Evolutionary conservation across 116 monocot species (phyloP).

Genomic region (Iris pallida): DNA sequence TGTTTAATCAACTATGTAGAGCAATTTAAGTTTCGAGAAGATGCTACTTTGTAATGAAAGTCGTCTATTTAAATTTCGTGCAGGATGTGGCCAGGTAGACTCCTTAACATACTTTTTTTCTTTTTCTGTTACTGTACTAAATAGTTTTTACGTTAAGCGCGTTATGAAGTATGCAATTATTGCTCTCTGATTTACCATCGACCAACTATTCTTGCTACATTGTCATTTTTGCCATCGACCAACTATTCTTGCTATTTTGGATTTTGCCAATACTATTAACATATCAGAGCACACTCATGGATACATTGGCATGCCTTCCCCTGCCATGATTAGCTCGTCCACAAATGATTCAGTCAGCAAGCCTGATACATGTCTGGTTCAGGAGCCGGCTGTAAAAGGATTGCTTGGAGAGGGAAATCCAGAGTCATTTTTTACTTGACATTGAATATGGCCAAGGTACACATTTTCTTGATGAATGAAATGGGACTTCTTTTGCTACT

Average conservation of each 20-base stretch:
- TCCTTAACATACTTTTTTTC: not conserved
- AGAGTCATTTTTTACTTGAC: slow-evolving; percentile 73
- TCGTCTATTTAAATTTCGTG: slow-evolving; percentile 81
- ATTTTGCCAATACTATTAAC: slow-evolving; percentile 76
- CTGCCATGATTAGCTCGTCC: slow-evolving; percentile 5
- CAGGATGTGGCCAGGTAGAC: slow-evolving; percentile 86
- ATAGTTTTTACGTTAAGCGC: too few species aligned
- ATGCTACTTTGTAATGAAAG: slow-evolving; percentile 68
- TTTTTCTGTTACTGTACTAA: too few species aligned
- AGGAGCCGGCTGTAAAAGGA: slow-evolving; percentile 55
- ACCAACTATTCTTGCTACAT: slow-evolving; percentile 92
- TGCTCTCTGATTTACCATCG: slow-evolving; percentile 74
- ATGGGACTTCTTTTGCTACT: slow-evolving; percentile 64
- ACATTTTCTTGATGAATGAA: slow-evolving; percentile 91
- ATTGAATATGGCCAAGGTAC: slow-evolving; percentile 74
- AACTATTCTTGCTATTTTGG: slow-evolving; percentile 86
- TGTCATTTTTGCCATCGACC: slow-evolving; percentile 96
- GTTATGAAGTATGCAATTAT: too few species aligned
- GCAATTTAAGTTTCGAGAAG: slow-evolving; percentile 48
- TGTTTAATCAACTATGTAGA: slow-evolving; percentile 29
- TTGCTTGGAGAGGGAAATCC: slow-evolving; percentile 79
- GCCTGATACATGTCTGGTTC: slow-evolving; percentile 8
- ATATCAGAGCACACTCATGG: slow-evolving; percentile 25
- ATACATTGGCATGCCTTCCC: slow-evolving; percentile 12
- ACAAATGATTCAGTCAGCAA: slow-evolving; percentile 12